Percentiles rank a stretch among this genome's conserved stretches.
Evolutionary conservation across 2,329 filamentous ascomycete species (phyloP).

Genomic region (Pseudogymnoascus pannorum): DNA sequence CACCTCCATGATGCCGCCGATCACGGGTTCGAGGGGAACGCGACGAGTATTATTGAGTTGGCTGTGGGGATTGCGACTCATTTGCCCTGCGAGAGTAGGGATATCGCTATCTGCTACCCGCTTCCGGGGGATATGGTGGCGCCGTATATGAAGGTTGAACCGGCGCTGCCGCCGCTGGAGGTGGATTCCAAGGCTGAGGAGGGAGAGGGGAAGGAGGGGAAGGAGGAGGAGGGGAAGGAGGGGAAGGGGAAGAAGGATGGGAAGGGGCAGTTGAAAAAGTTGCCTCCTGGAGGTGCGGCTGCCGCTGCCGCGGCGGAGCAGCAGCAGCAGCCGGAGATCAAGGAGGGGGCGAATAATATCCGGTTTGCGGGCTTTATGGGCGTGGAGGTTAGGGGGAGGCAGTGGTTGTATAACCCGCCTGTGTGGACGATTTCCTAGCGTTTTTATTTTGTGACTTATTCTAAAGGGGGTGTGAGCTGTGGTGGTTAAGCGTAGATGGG

Average conservation of each 20-base stretch:
- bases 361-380: slow-evolving; percentile 69
- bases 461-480: neutral
- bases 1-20: slow-evolving; percentile 72
- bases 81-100: slow-evolving; percentile 81
- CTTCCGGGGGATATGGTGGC: slow-evolving; percentile 66
- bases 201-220: slow-evolving; percentile 21
- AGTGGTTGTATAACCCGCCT: slow-evolving; percentile 68
- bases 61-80: slow-evolving; percentile 80
- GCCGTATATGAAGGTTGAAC: slow-evolving; percentile 77
- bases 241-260: slow-evolving; percentile 1
- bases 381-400: slow-evolving; percentile 67
- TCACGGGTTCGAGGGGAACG: slow-evolving; percentile 75
- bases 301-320: slow-evolving; percentile 13
- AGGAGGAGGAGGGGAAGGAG: slow-evolving; percentile 26
- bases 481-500: neutral
- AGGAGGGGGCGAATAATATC: slow-evolving; percentile 42
- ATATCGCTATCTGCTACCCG: slow-evolving; percentile 82
- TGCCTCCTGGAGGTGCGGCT: neutral
- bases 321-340: slow-evolving; percentile 17
- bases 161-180: slow-evolving; percentile 54
- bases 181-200: slow-evolving; percentile 19
- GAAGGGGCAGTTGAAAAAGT: slow-evolving; percentile 12
- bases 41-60: slow-evolving; percentile 87
- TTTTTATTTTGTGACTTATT: neutral
- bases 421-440: slow-evolving; percentile 52